Evolutionary conservation across 768 basidiomycete genomes (phyloP), one percentile per base, ranked within the genome.

Genomic region (Suillus alpinus): DNA sequence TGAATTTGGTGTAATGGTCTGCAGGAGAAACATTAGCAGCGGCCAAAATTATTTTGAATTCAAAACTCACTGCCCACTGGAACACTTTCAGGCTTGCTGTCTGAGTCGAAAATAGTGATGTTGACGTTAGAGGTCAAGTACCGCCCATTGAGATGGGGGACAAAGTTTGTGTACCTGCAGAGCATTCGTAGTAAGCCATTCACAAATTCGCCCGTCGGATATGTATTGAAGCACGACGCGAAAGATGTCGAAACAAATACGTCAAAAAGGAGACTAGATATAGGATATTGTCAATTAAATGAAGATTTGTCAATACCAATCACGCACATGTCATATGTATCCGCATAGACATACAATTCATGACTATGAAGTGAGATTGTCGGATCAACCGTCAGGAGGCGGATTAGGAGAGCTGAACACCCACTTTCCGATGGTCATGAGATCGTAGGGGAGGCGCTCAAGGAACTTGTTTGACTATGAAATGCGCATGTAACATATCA

Each of bases 71-170:
- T 74, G 29, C 84, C 83, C 41, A 83, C 70, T 0, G 82, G 80
- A 1, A 80, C 74, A 52, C 72, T 80, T 60, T 73, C 69, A 2
- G 60, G 62, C 31, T 74, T 59, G 14, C 76, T 77, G 10, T 71
- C 58, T 43, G 75, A 66, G 66, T 82, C 79, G 18, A 79, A 63
- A 8, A 89, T 68, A 3, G 92, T 94, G 69, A 96, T 91, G 75
- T 95, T 91, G 59, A 85, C 90, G 66, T 95, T 96, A 2, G 88
- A 91, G 0, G 92, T 86, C 52, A 97, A 76, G 71, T 94, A n/a
- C n/a, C n/a, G n/a, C n/a, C n/a, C n/a, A n/a, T n/a, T n/a, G n/a
- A n/a, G n/a, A n/a, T n/a, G n/a, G n/a, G n/a, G n/a, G n/a, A n/a
- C n/a, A n/a, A n/a, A n/a, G n/a, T n/a, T n/a, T n/a, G n/a, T n/a